Percentiles rank a stretch among this genome's conserved stretches.
phyloP scores from a whole-genome alignment of 768 basidiomycete species.

The Antrodiella citrinella region DNA sequence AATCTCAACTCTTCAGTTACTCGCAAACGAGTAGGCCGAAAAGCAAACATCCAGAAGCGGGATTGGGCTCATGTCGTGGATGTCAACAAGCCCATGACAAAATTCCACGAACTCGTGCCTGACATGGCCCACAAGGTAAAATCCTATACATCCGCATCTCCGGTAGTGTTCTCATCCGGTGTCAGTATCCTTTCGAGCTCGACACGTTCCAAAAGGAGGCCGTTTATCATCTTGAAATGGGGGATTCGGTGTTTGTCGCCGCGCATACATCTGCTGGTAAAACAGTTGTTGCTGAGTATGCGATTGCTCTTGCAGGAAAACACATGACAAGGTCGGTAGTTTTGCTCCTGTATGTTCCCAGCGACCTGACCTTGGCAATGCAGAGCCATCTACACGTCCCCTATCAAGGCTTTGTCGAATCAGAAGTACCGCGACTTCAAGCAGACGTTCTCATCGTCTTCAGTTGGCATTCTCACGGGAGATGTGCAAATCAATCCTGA shows the following conservation, averaged over 20 bases:
- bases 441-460: conserved; percentile 83
- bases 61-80: conserved; percentile 99
- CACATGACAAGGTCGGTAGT: conserved; percentile 92
- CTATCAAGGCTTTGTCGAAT: conserved; percentile 97
- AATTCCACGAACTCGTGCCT: conserved; percentile 89
- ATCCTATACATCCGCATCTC: background rate
- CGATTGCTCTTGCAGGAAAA: conserved; percentile 91
- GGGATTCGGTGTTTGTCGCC: conserved; percentile 98
- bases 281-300: conserved; percentile 98
- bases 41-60: conserved; percentile 58
- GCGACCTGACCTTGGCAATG: background rate
- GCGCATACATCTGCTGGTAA: conserved; percentile 99
- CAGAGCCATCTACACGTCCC: conserved; percentile 97
- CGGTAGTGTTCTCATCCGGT: conserved; percentile 1
- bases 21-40: conserved; percentile 28
- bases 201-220: conserved; percentile 99
- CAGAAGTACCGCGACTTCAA: conserved; percentile 99
- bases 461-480: conserved; percentile 94
- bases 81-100: conserved; percentile 79
- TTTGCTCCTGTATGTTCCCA: background rate
- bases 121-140: conserved; percentile 89
- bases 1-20: conserved; percentile 41
- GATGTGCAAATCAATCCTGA: conserved; percentile 99
- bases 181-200: conserved; percentile 94
- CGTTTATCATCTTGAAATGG: conserved; percentile 94